Conservation (phyloP, 179 eudicot genomes). For the Spergularia azorica region DNA sequence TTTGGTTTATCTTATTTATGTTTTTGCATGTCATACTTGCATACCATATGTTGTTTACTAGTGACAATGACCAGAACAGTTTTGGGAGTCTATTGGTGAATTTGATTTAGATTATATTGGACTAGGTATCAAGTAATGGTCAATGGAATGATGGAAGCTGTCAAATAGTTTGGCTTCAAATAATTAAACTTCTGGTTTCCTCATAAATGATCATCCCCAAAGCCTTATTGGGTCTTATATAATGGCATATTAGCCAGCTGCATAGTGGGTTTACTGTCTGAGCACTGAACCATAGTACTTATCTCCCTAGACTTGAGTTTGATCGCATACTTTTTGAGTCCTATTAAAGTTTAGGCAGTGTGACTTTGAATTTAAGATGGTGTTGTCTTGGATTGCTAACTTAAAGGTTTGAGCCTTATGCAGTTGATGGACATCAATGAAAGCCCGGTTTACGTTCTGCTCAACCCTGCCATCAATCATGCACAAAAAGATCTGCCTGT, state of each 20-base stretch:
- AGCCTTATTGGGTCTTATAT: background rate
- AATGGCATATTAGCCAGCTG: background rate
- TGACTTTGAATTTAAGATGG: background rate
- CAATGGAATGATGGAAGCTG: background rate
- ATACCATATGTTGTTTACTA: background rate
- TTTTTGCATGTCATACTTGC: background rate
- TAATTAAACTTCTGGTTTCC: background rate
- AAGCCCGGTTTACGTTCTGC: too few relatives aligned
- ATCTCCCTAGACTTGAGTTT: background rate
- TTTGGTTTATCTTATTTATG: background rate
- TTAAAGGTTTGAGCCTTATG: background rate
- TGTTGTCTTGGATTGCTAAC: background rate
- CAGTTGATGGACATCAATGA: too few relatives aligned
- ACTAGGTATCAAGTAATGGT: background rate
- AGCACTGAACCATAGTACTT: background rate
- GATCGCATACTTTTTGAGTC: background rate
- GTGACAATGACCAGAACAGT: background rate
- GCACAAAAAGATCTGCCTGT: too few relatives aligned
- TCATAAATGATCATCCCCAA: background rate
- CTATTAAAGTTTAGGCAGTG: background rate
- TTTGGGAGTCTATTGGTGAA: background rate
- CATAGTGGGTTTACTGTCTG: background rate
- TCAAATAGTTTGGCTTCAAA: background rate
- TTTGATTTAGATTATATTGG: background rate
- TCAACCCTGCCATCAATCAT: too few relatives aligned